phyloP scores from a whole-genome alignment of 73 alveolate species.

The Tetrahymena elliotti region DNA sequence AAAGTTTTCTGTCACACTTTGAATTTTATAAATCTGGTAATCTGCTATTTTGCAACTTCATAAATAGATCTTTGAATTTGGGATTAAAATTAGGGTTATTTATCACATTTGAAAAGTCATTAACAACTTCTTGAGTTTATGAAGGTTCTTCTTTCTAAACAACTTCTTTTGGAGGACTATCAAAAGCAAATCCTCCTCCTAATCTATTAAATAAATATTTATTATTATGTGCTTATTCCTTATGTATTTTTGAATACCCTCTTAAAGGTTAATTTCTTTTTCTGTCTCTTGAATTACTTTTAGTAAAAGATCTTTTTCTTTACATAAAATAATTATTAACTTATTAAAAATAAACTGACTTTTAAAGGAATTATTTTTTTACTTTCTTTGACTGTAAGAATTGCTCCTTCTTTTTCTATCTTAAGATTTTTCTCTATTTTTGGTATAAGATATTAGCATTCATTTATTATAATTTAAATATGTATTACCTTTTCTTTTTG shows the following conservation, averaged over 20 bases:
- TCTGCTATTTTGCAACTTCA: background rate
- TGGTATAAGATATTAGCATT: background rate
- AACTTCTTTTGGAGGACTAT: conserved; percentile 34
- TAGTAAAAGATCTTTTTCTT: background rate
- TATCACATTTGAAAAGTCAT: background rate
- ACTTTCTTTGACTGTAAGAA: background rate
- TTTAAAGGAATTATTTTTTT: background rate
- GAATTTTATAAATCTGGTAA: background rate
- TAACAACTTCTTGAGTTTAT: background rate
- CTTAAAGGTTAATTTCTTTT: background rate
- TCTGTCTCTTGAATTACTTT: background rate
- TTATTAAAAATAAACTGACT: background rate
- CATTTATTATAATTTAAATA: background rate
- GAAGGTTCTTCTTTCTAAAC: background rate
- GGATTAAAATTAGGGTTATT: background rate
- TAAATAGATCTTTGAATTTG: background rate
- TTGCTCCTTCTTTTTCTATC: background rate
- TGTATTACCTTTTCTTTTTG: background rate
- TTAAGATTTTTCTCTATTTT: background rate
- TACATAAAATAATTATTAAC: background rate
- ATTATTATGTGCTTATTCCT: background rate
- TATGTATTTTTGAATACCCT: background rate
- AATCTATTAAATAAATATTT: background rate
- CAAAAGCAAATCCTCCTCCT: background rate
- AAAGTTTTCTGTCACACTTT: conserved; percentile 79